Evolutionary conservation across 2,329 filamentous ascomycete species (phyloP), one percentile per base, ranked within the genome.

Genomic region (Byssothecium circinans): DNA sequence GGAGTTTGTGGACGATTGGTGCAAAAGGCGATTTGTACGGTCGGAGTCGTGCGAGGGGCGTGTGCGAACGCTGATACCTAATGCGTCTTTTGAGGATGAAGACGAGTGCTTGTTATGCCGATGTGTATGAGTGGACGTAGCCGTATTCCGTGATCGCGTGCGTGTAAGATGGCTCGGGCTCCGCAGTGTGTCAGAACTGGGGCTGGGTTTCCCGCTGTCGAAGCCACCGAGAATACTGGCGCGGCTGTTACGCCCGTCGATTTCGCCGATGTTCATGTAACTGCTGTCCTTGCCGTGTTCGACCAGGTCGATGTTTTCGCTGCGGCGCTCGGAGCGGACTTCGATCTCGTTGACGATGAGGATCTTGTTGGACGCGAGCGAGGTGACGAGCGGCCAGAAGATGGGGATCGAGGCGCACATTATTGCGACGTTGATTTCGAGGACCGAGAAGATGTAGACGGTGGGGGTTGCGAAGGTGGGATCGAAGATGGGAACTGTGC

Each of bases 301-400:
- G 2, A 42, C 51, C 6, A 66, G 54, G 11, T 50, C 53, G 29
- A 62, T 63, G 41, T 52, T 55, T 1, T 52, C 41, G 38, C 47
- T 49, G 33, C 56, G 51, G 25, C 46, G 43, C 33, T 68, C 62
- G 17, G 66, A 62, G 36, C 57, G 67, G 40, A 72, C 58, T 36
- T 66, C 62, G 51, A 72, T 62, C 45, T 72, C 68, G 41, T 70
- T 70, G 50, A 70, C 64, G 48, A 71, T 68, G 33, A 70, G 65
- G 50, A 71, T 72, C 27, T 65, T 67, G 54, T 68, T 67, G 29
- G 53, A 40, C 4, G 66, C 57, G 14, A 71, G 40, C 14, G 56
- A 60, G 15, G 50, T 52, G 42, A 72, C 64, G 29, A 63, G 50
- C 11, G 69, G 69, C 68, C 68, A 72, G 61, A 71, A 72, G 35